phyloP scores from a whole-genome alignment of 192 early-diverging fungal genomes.

The Funneliformis mosseae region DNA sequence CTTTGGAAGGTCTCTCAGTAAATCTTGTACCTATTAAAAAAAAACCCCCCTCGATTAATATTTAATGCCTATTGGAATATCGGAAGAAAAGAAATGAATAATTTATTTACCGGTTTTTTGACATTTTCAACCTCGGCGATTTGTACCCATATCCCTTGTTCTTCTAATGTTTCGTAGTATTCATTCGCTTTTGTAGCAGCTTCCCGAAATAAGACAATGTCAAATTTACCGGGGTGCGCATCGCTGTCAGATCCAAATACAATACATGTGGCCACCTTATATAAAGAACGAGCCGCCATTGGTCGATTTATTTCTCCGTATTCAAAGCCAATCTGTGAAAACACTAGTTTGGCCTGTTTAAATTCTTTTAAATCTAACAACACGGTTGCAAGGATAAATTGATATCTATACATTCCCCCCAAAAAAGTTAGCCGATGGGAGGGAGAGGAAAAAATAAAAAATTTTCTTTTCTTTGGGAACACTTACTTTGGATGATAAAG shows the following conservation, averaged over 20 bases:
- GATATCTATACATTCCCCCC: not conserved
- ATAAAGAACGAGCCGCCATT: not conserved
- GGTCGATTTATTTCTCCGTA: not conserved
- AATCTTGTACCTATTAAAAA: not conserved
- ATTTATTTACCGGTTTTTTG: not conserved
- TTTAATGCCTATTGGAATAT: not conserved
- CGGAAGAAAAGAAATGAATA: not conserved
- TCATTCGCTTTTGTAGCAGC: not conserved
- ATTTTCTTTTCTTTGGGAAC: not conserved
- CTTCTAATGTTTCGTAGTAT: not conserved
- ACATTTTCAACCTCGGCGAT: not conserved
- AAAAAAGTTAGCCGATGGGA: no score
- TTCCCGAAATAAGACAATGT: not conserved
- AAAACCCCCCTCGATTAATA: no score
- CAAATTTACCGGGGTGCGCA: not conserved
- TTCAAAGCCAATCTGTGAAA: not conserved
- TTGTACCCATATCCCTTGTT: conserved; percentile 3
- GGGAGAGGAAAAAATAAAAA: not conserved
- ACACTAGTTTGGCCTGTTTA: not conserved
- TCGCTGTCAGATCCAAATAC: conserved; percentile 2
- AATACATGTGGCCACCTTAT: not conserved
- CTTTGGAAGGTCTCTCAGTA: not conserved
- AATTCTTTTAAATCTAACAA: not conserved
- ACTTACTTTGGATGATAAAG: not conserved
- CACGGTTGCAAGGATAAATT: not conserved